Evolutionary conservation across 1,139 yeast genomes (phyloP).

Genomic region (Meyerozyma athensensis): DNA sequence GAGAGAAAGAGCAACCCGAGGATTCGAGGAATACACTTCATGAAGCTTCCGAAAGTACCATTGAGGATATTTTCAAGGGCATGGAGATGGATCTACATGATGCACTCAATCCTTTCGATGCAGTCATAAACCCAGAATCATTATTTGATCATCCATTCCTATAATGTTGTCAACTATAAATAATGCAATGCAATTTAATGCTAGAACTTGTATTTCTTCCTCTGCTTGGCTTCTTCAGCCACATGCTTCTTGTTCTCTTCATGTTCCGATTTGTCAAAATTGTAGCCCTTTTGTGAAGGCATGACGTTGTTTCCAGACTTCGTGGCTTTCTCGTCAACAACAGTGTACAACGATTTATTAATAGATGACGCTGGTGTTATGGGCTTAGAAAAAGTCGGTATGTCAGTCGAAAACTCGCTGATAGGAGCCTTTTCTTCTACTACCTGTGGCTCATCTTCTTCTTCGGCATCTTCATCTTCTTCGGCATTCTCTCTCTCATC

Average conservation of each 20-base stretch:
- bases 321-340: constrained; percentile 22
- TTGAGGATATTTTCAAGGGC: constrained; percentile 29
- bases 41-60: constrained; percentile 8
- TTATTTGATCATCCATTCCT: constrained; percentile 7
- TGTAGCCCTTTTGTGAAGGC: constrained; percentile 18
- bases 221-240: constrained; percentile 2
- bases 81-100: constrained; percentile 27
- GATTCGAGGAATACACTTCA: neutral
- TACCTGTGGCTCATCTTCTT: constrained; percentile 1
- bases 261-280: constrained; percentile 9
- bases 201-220: constrained; percentile 12
- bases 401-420: neutral
- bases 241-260: constrained; percentile 5
- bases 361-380: neutral
- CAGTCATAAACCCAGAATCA: constrained; percentile 14
- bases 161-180: constrained; percentile 1
- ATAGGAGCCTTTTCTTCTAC: neutral
- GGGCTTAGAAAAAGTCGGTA: neutral
- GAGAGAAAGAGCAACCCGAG: neutral
- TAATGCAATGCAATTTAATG: no score
- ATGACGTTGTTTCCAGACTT: constrained; percentile 14
- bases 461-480: neutral
- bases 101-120: constrained; percentile 26
- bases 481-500: constrained; percentile 5
- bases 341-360: constrained; percentile 22